These are phyloP conservation scores for Encephalitozoon hellem DNA, from an alignment of 371 early-diverging fungal genomes.

Conservation along the genomic window DNA sequence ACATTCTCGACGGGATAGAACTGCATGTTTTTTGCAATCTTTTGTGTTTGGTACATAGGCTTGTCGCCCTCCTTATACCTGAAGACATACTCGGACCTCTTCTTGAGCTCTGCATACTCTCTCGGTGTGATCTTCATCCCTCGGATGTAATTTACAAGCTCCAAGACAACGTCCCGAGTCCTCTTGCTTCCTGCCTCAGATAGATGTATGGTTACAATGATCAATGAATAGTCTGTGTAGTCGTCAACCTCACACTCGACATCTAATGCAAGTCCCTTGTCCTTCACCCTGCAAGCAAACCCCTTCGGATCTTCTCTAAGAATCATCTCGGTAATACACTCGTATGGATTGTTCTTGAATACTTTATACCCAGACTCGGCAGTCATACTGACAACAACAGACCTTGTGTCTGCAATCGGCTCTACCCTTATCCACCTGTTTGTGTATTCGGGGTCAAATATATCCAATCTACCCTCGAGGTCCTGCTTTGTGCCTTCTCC, in stretches of 20 bases:
- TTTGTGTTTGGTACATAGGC: conserved; percentile 43
- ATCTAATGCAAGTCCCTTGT: conserved; percentile 28
- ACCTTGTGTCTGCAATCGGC: conserved; percentile 38
- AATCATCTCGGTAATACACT: conserved; percentile 33
- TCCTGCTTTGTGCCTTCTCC: background rate
- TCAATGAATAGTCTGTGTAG: conserved; percentile 15
- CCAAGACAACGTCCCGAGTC: background rate
- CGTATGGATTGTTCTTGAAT: conserved; percentile 41
- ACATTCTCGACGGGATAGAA: conserved; percentile 46
- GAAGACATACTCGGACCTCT: conserved; percentile 26
- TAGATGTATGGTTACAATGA: conserved; percentile 37
- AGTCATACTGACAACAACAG: conserved; percentile 29
- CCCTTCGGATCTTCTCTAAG: conserved; percentile 26
- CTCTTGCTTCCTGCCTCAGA: conserved; percentile 21
- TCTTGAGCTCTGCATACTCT: conserved; percentile 38
- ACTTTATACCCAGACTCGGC: conserved; percentile 20
- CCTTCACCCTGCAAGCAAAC: conserved; percentile 39
- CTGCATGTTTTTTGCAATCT: conserved; percentile 37
- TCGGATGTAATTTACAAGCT: conserved; percentile 29
- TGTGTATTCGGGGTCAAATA: conserved; percentile 23
- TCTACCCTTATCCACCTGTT: conserved; percentile 41
- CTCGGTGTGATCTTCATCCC: background rate
- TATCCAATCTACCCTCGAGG: background rate
- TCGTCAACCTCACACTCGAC: conserved; percentile 2
- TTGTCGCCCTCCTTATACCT: conserved; percentile 38